Percentiles rank a stretch among this genome's conserved stretches.
phyloP scores from a whole-genome alignment of 2,329 filamentous ascomycete species.

The Sporothrix inflata region DNA sequence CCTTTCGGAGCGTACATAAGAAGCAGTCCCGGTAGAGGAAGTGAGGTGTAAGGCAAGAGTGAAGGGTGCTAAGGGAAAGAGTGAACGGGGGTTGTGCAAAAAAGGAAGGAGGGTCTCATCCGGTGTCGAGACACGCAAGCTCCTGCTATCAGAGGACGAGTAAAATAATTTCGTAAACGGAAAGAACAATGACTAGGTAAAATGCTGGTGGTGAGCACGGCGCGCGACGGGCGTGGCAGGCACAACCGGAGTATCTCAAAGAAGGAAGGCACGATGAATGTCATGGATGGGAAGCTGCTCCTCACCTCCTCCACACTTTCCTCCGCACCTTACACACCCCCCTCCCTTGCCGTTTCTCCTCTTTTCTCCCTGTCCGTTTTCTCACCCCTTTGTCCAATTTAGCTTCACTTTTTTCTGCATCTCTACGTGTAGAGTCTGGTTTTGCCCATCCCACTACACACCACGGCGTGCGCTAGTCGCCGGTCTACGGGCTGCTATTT shows the following conservation, averaged over 20 bases:
- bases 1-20: background rate
- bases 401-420: conserved; percentile 7
- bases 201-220: background rate
- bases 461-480: conserved; percentile 10
- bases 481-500: conserved; percentile 12
- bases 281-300: conserved; percentile 21
- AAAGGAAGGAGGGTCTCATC: conserved; percentile 6
- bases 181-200: background rate
- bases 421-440: background rate
- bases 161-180: background rate
- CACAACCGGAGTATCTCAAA: conserved; percentile 18
- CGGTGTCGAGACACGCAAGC: background rate
- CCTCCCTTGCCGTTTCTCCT: background rate
- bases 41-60: background rate
- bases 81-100: background rate
- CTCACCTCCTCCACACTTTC: conserved; percentile 8
- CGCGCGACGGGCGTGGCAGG: conserved; percentile 2
- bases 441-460: background rate
- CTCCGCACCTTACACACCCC: conserved; percentile 10
- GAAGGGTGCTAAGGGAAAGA: background rate
- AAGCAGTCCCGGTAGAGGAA: conserved; percentile 4
- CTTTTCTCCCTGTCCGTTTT: background rate
- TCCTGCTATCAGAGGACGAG: background rate
- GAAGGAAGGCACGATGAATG: conserved; percentile 18
- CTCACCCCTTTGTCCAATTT: background rate